Evolutionary conservation across 2,329 filamentous ascomycete species (phyloP).

Genomic region (Aspergillus fischeri): DNA sequence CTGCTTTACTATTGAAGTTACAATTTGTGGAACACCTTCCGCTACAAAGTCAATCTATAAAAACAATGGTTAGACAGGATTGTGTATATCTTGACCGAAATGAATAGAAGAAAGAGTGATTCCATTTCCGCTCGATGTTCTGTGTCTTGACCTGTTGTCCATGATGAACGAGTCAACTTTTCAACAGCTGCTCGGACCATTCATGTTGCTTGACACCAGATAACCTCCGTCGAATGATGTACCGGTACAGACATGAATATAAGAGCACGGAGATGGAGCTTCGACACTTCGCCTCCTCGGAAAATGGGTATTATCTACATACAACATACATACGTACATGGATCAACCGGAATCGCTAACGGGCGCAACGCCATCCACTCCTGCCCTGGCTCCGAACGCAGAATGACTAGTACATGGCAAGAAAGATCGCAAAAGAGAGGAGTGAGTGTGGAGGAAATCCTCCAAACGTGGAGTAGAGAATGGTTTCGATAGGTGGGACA

Average conservation of each 20-base stretch:
- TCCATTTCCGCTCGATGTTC: not conserved
- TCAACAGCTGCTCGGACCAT: not conserved
- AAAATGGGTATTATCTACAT: not conserved
- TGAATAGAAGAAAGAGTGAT: not conserved
- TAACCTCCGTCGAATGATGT: not conserved
- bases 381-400: not conserved
- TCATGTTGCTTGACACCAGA: not conserved
- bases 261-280: not conserved
- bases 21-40: not conserved
- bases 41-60: not conserved
- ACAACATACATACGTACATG: not conserved
- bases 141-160: too few species aligned
- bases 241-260: not conserved
- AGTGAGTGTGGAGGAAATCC: not conserved
- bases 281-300: not conserved
- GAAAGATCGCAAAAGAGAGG: not conserved
- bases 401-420: not conserved
- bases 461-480: not conserved
- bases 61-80: not conserved
- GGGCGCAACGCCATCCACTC: not conserved
- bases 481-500: not conserved
- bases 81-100: not conserved
- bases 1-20: not conserved
- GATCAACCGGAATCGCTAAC: not conserved
- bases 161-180: not conserved